Conservation (phyloP, 202 grass and related monocot genomes). For the Alloteropsis angusta region DNA sequence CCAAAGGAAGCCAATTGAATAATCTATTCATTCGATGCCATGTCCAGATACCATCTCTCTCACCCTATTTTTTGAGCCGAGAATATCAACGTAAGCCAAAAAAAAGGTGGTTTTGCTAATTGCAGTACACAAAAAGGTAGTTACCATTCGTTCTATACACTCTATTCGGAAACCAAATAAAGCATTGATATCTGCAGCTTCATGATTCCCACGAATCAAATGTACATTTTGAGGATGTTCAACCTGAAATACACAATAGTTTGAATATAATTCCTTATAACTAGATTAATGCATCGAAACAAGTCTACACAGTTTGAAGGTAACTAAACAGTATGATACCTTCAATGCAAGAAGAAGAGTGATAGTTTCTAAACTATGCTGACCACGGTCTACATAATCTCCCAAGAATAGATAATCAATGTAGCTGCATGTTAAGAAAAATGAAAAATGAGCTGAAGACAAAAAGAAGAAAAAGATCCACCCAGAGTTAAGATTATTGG, state of each 20-base stretch:
- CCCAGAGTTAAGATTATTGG: neutral
- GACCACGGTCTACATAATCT: conserved; percentile 97
- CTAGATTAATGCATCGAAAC: neutral
- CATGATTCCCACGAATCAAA: conserved; percentile 98
- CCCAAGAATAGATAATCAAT: conserved; percentile 99
- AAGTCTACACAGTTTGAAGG: neutral
- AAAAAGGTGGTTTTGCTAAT: neutral
- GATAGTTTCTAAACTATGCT: conserved; percentile 99
- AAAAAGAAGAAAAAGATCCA: neutral
- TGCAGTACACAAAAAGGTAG: conserved; percentile 8
- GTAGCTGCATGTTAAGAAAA: conserved; percentile 63
- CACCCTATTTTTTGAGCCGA: conserved; percentile 55
- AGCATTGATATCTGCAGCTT: conserved; percentile 97
- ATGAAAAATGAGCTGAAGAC: conserved; percentile 8
- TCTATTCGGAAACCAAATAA: conserved; percentile 98
- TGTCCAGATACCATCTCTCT: conserved; percentile 95
- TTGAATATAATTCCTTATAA: neutral
- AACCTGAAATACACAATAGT: conserved; percentile 57
- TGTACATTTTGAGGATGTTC: conserved; percentile 91
- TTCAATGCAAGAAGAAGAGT: conserved; percentile 96
- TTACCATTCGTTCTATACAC: conserved; percentile 99
- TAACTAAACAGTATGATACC: conserved; percentile 37
- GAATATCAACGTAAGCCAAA: conserved; percentile 8
- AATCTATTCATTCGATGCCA: conserved; percentile 97
- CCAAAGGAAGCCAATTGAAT: conserved; percentile 98